phyloP scores from a whole-genome alignment of 23 red algal species.

The Gracilaria gracilis region DNA sequence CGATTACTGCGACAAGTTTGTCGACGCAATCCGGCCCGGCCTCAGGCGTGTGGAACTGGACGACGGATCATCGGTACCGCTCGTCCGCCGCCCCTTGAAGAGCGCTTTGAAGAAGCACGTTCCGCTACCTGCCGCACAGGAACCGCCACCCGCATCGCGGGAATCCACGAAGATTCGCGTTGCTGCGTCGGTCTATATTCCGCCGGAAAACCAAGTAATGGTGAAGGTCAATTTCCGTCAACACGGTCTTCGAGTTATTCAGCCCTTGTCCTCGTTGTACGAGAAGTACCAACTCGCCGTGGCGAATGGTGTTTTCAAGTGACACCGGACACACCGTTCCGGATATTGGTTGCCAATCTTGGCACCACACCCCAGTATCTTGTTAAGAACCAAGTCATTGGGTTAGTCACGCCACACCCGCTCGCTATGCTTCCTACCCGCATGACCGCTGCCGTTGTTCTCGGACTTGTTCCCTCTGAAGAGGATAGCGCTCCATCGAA shows the following conservation, averaged over 20 bases:
- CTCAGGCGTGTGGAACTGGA: no score
- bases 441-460: background rate
- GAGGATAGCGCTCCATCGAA: background rate
- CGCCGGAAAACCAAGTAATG: background rate
- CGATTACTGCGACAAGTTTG: no score
- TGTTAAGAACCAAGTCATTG: constrained; percentile 27
- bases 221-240: background rate
- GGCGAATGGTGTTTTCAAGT: constrained; percentile 40
- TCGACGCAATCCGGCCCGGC: no score
- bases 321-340: background rate
- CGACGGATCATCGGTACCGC: no score
- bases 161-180: no score
- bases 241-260: constrained; percentile 22
- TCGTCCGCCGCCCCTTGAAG: no score
- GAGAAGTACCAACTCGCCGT: constrained; percentile 1
- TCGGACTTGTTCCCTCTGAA: background rate
- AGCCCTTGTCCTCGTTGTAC: constrained; percentile 17
- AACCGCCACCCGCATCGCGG: no score
- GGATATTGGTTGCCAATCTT: constrained; percentile 32
- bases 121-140: no score
- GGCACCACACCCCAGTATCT: background rate
- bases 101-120: no score
- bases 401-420: background rate
- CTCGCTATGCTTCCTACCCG: background rate
- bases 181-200: no score